Base-by-base conservation (phyloP, 108 stramenopile genomes). In the Pseudonitzschia multiseries region DNA sequence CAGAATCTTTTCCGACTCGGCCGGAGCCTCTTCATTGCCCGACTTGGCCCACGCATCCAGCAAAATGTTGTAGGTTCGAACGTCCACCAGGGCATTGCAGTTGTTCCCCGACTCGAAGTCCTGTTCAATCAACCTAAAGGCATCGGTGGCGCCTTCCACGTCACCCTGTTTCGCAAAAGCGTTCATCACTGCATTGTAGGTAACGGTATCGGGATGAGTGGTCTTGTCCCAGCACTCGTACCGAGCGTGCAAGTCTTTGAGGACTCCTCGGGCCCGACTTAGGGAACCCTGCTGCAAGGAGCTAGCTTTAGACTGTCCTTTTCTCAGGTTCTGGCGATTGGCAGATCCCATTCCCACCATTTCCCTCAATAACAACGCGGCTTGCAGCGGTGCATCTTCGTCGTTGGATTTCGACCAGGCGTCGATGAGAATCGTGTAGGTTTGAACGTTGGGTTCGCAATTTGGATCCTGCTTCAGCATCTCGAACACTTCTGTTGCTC, bases 21-120 rank as follows among this genome's bases (percentile, higher is more conserved):
- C 50, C 8, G 78, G 75, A 68, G 77, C 70, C 29, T 80, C 24
- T 1, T 52, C 61, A 24, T 57, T 22, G 22, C 74, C 29, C 20
- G 63, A 62, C 22, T 68, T 64, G 31, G 82, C 82, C 69, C 78
- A 83, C 5, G 74, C 79, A 61, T 77, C 57, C 29, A 80, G 62
- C 20, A 73, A 69, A 31, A 53, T 73, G 27, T 72, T 79, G 57
- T 62, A 84, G 0, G 81, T 77, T 54, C 71, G 60, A 13, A 50
- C 69, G 71, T 84, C 76, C 4, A 87, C 87, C 26, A 6, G 10
- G 15, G 57, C 26, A 22, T 59, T 59, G 15, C 15, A 4, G 57
- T 59, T 22, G 46, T 3, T 48, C 22, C 57, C 24, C 15, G 57
- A 59, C 46, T 48, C 13, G 0, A 26, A 59, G 57, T 59, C 57